Evolutionary conservation across 1,139 yeast species (phyloP), one percentile per base, ranked within the genome.

Genomic region (Kodamaea plutei): DNA sequence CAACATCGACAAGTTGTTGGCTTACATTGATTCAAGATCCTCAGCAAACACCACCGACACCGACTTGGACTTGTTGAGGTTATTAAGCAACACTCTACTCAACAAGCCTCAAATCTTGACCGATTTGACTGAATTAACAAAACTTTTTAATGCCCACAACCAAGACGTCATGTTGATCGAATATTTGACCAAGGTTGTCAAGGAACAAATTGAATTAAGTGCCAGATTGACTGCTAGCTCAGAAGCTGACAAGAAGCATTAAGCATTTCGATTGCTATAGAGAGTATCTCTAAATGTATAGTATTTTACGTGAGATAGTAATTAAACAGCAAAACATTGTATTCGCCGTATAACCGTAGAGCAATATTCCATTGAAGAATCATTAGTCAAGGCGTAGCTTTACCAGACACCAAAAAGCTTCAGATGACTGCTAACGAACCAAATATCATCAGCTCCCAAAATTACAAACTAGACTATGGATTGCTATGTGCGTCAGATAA

Each of bases 151-250:
- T 50, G 72, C 76, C 34, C 89, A 84, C 56, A 69, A 81, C 53
- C 89, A 84, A 58, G 95, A 87, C 52, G 80, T 87, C 26, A 72
- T 84, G 41, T 79, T 85, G 80, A 75, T 87, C 44, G 93, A 84
- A 51, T 84, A 80, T 54, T 71, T 87, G 61, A 83, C 95, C 38
- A 79, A 82, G 50, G 85, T 93, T 32, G 80, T 87, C 47, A 84
- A 83, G 64, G 84, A 88, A 43, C 96, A 87, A 62, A 73, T 84
- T 44, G 91, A 83, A 52, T 69, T 83, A 50, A 78, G 88, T 51
- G 80, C 88, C 28, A 77, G 84, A 56, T 72, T 84, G 52, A 79
- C 91, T 32, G 73, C 79, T 30, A 42, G 44, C 31, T 39, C 48
- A 11, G 48, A 44, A 30, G 42, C 43, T 30, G 48, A 44, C 31